These are phyloP conservation scores for Acer saccharum DNA, from an alignment of 345 rosid species.

Conservation along the genomic window DNA sequence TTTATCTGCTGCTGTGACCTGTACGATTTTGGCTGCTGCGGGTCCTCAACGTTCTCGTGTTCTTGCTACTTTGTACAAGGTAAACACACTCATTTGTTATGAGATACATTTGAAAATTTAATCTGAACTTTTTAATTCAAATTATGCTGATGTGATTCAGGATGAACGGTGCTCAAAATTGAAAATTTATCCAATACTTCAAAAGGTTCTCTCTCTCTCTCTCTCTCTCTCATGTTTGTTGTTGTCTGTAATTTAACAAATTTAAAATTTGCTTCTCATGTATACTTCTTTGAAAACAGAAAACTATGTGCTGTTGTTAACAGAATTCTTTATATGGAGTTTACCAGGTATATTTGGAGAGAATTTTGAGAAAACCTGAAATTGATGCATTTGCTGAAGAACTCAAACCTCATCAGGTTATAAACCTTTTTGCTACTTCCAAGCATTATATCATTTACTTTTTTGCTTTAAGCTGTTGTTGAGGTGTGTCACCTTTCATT, in stretches of 20 bases:
- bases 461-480: not conserved
- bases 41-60: conserved; percentile 98
- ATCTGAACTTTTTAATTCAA: conserved; percentile 6
- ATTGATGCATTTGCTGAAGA: conserved; percentile 92
- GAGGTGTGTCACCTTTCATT: conserved; percentile 16
- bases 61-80: conserved; percentile 88
- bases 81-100: conserved; percentile 26
- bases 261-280: conserved; percentile 6
- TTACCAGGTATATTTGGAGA: conserved; percentile 87
- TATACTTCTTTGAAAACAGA: not conserved
- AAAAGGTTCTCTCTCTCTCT: conserved; percentile 55
- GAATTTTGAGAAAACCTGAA: conserved; percentile 94
- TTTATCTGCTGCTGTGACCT: conserved; percentile 91
- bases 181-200: conserved; percentile 92
- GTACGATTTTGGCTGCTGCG: conserved; percentile 95
- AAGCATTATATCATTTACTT: conserved; percentile 7
- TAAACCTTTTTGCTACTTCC: conserved; percentile 12
- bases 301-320: not conserved
- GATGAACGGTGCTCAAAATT: conserved; percentile 96
- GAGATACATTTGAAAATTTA: not conserved
- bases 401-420: conserved; percentile 93
- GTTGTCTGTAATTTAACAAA: not conserved
- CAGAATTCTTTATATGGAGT: conserved; percentile 12
- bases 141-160: conserved; percentile 44
- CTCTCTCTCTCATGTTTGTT: conserved; percentile 6